Evolutionary conservation across 2,329 filamentous ascomycete species (phyloP).

Genomic region (Fusarium burgessii): DNA sequence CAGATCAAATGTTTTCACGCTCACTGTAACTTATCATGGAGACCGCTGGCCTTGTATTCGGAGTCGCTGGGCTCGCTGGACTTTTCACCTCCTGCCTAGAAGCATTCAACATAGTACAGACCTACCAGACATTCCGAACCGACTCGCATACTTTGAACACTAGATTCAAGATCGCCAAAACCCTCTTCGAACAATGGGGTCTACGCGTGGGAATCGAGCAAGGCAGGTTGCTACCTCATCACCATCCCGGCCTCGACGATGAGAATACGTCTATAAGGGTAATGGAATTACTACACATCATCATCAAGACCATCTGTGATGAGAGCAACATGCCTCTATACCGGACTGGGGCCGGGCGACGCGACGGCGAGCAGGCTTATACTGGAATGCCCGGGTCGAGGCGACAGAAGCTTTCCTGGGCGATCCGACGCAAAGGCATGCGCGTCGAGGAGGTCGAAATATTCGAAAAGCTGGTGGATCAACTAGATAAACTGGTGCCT

Average conservation of each 20-base stretch:
- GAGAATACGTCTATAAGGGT: background rate
- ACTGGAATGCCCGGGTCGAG: background rate
- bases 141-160: conserved; percentile 35
- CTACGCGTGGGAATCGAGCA: conserved; percentile 32
- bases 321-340: background rate
- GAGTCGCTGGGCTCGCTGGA: conserved; percentile 24
- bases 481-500: background rate
- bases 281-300: background rate
- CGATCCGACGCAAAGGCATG: background rate
- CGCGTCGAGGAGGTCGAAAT: background rate
- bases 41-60: background rate
- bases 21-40: background rate
- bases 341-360: background rate
- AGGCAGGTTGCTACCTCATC: background rate
- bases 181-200: conserved; percentile 41
- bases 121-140: conserved; percentile 28
- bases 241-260: background rate
- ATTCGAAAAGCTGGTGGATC: background rate
- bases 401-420: background rate
- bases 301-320: background rate
- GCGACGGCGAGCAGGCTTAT: background rate
- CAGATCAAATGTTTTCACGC: background rate
- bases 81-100: conserved; percentile 40
- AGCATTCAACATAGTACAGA: conserved; percentile 25
- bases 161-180: conserved; percentile 30